phyloP scores from a whole-genome alignment of 345 rosid species.

The Eucalyptus victrix region DNA sequence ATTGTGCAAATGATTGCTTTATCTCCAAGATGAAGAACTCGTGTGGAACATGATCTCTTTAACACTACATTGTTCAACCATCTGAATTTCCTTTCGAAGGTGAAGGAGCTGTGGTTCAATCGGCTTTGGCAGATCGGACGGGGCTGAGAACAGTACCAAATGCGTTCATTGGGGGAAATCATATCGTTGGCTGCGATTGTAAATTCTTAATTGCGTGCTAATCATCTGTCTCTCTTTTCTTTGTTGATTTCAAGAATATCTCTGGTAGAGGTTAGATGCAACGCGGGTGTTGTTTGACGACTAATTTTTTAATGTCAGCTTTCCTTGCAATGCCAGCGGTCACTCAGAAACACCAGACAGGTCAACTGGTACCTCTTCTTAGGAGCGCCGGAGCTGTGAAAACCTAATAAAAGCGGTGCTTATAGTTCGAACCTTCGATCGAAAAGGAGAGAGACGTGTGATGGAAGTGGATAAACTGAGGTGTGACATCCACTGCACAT shows the following conservation, averaged over 20 bases:
- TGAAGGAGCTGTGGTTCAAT: slow-evolving; percentile 34
- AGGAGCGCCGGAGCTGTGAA: background rate
- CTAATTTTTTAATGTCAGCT: background rate
- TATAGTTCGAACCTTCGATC: background rate
- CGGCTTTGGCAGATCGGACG: slow-evolving; percentile 50
- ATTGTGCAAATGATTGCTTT: background rate
- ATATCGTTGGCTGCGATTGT: slow-evolving; percentile 67
- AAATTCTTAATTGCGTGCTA: background rate
- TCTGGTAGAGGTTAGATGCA: background rate
- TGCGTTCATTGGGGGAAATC: slow-evolving; percentile 60
- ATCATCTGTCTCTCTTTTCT: background rate
- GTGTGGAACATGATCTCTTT: background rate
- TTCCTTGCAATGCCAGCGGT: background rate
- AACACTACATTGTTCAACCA: background rate
- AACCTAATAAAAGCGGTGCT: background rate
- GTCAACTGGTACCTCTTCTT: background rate
- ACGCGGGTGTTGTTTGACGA: background rate
- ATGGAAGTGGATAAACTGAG: background rate
- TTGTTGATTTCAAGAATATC: background rate
- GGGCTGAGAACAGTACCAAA: slow-evolving; percentile 53
- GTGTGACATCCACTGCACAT: background rate
- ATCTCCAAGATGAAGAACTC: background rate
- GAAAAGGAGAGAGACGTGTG: background rate
- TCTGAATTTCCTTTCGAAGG: slow-evolving; percentile 4
- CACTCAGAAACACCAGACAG: background rate